phyloP scores from a whole-genome alignment of 495 filamentous ascomycete genomes.

The Rusavskia elegans region DNA sequence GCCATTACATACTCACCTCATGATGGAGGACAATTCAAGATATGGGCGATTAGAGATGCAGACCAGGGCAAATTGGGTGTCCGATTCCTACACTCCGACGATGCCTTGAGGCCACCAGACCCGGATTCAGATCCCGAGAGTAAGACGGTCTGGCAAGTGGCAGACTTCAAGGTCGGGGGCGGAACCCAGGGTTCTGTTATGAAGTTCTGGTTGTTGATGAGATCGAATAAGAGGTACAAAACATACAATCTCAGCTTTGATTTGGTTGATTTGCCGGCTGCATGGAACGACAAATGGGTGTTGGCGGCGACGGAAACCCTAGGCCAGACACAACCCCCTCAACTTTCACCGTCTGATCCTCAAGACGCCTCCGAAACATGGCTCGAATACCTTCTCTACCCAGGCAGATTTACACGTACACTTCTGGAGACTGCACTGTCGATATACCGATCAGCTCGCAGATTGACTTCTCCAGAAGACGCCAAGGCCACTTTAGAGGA shows the following conservation, averaged over 20 bases:
- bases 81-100: constrained; percentile 49
- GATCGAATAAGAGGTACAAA: constrained; percentile 39
- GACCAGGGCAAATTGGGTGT: constrained; percentile 46
- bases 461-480: constrained; percentile 21
- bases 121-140: constrained; percentile 50
- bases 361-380: constrained; percentile 50
- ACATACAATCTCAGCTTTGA: constrained; percentile 49
- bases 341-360: constrained; percentile 41
- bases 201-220: constrained; percentile 77
- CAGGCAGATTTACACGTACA: constrained; percentile 56
- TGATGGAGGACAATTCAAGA: constrained; percentile 82
- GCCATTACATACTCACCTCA: constrained; percentile 77
- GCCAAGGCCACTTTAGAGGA: constrained; percentile 40
- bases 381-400: constrained; percentile 62
- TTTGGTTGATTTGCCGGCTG: constrained; percentile 30
- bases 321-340: constrained; percentile 33
- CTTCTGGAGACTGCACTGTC: constrained; percentile 70
- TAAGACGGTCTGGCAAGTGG: constrained; percentile 72
- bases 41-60: constrained; percentile 65
- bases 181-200: constrained; percentile 29
- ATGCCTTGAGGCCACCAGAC: constrained; percentile 46
- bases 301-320: constrained; percentile 49
- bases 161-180: constrained; percentile 52
- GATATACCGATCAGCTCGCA: constrained; percentile 50
- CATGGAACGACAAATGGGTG: constrained; percentile 61